Percentiles rank a stretch among this genome's conserved stretches.
phyloP scores from a whole-genome alignment of 345 rosid species.

The Moringa oleifera region DNA sequence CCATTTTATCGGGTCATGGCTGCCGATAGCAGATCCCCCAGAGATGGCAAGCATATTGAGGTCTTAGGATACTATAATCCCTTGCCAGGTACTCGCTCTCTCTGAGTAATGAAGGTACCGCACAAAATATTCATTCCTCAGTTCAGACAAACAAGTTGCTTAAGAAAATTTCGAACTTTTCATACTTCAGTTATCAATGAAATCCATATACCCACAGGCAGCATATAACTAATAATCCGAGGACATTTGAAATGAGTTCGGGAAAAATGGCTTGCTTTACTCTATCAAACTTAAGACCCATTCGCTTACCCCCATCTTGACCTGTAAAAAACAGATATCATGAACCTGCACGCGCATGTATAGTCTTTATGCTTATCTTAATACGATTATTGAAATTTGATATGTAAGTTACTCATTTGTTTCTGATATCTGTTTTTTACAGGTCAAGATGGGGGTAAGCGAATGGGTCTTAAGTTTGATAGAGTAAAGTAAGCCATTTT shows the following conservation, averaged over 20 bases:
- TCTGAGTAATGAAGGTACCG: no score
- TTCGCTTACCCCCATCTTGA: slow-evolving; percentile 19
- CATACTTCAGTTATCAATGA: no score
- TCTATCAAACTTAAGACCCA: slow-evolving; percentile 89
- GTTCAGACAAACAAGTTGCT: no score
- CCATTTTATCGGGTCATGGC: slow-evolving; percentile 74
- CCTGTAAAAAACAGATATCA: no score
- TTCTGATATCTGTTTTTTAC: neutral
- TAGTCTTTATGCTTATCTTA: no score
- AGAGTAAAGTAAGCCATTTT: slow-evolving; percentile 67
- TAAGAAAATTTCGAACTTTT: no score
- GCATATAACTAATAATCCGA: neutral
- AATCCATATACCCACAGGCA: neutral
- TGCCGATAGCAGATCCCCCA: slow-evolving; percentile 58
- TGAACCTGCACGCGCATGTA: no score
- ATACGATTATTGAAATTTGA: no score
- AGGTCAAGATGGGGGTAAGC: slow-evolving; percentile 93
- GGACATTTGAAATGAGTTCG: neutral
- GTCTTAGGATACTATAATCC: slow-evolving; percentile 63
- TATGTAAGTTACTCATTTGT: neutral
- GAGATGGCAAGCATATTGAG: slow-evolving; percentile 70
- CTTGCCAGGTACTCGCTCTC: slow-evolving; percentile 26
- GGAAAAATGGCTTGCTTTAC: slow-evolving; percentile 54
- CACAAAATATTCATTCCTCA: no score
- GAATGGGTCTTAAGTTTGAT: slow-evolving; percentile 90